These are phyloP conservation scores for Ustilago tritici DNA, from an alignment of 1,284 basidiomycete genomes.

Conservation along the genomic window DNA sequence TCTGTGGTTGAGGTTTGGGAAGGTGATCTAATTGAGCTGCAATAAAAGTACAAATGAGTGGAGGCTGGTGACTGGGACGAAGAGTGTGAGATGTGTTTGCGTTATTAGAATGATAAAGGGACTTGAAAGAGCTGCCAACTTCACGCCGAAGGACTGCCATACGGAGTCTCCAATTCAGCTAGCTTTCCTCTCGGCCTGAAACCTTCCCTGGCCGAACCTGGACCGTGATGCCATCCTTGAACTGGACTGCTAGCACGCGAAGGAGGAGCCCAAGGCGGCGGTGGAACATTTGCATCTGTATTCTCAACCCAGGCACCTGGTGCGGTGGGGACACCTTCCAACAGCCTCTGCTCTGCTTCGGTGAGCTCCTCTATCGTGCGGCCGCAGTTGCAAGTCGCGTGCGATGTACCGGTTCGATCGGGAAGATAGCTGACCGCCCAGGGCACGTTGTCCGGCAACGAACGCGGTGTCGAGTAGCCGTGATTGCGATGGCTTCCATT, in stretches of 20 bases:
- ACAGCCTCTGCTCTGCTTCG: slow-evolving; percentile 61
- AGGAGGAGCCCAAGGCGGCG: slow-evolving; percentile 65
- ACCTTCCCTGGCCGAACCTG: slow-evolving; percentile 33
- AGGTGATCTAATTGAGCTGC: background rate
- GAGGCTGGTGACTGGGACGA: background rate
- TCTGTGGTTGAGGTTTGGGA: no score
- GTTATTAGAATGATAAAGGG: background rate
- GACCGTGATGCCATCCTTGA: slow-evolving; percentile 41
- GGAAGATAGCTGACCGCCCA: slow-evolving; percentile 65
- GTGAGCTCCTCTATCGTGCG: slow-evolving; percentile 60
- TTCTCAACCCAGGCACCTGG: slow-evolving; percentile 63
- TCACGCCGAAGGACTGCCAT: slow-evolving; percentile 28
- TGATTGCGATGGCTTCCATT: slow-evolving; percentile 44
- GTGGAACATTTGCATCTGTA: slow-evolving; percentile 37
- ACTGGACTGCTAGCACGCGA: slow-evolving; percentile 59
- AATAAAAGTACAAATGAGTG: slow-evolving; percentile 32
- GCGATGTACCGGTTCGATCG: slow-evolving; percentile 59
- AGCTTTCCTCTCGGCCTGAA: slow-evolving; percentile 49
- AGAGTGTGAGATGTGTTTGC: background rate
- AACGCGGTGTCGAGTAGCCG: slow-evolving; percentile 53
- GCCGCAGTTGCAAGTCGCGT: slow-evolving; percentile 66
- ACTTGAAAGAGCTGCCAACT: background rate
- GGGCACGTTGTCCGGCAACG: slow-evolving; percentile 60
- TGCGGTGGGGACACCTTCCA: slow-evolving; percentile 66
- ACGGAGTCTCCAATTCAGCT: slow-evolving; percentile 44